phyloP scores from a whole-genome alignment of 306 rosid genomes.

The Begonia fuchsioides region DNA sequence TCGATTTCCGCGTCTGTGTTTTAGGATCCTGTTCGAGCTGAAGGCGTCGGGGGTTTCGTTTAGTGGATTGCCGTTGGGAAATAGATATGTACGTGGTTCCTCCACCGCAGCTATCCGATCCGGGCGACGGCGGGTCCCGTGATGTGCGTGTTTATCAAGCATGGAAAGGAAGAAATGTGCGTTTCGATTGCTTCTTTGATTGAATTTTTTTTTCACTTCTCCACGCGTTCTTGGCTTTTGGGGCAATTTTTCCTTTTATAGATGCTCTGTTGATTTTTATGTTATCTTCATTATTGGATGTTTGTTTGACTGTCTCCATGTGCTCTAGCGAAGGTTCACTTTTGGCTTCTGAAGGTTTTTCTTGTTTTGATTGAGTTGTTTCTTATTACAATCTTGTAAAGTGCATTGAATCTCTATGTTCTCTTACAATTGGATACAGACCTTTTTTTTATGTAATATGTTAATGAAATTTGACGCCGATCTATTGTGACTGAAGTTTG shows the following conservation, averaged over 20 bases:
- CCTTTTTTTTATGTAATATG: too few relatives aligned
- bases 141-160: slow-evolving; percentile 71
- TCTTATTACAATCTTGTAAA: too few relatives aligned
- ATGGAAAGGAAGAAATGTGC: slow-evolving; percentile 97
- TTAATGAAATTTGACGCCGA: too few relatives aligned
- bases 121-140: slow-evolving; percentile 37
- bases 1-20: background rate
- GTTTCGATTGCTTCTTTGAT: slow-evolving; percentile 6
- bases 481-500: too few relatives aligned
- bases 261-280: background rate
- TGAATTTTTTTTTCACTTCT: slow-evolving; percentile 5
- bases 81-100: slow-evolving; percentile 78
- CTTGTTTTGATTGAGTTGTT: too few relatives aligned
- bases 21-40: slow-evolving; percentile 4
- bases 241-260: background rate
- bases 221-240: background rate
- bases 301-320: too few relatives aligned
- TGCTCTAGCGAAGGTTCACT: too few relatives aligned
- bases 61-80: background rate
- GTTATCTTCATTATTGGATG: too few relatives aligned
- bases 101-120: slow-evolving; percentile 84
- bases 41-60: background rate
- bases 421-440: too few relatives aligned
- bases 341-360: too few relatives aligned
- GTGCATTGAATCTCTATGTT: too few relatives aligned